Evolutionary conservation across 768 basidiomycete genomes (phyloP), one percentile per base, ranked within the genome.

Genomic region (Phylloporus rhodoxanthus): DNA sequence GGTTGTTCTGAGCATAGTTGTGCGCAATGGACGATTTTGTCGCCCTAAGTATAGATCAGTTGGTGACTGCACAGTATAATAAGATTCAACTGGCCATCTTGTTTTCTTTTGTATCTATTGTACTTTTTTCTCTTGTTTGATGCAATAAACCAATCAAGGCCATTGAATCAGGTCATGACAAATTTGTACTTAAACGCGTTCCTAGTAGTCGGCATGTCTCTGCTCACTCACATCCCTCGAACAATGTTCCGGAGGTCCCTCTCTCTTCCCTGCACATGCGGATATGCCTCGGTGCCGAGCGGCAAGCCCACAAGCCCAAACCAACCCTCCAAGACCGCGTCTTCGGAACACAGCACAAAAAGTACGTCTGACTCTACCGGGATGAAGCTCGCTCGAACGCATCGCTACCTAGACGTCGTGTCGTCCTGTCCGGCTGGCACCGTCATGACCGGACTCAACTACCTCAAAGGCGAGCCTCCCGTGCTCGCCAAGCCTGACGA

Each of bases 401-500:
- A 2, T 8, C 39, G 2, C 36, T 17, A 40, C 41, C 8, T n/a
- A 58, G 60, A 65, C 41, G 43, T 55, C 47, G 25, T 59, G 47
- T 91, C 89, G 4, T 82, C 84, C 26, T 92, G 90, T 65, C 59
- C 75, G 7, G 71, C 81, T 13, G 84, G 86, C 50, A 92, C 90
- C 8, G 71, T 87, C 5, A 65, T 96, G n/a, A 72, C 73, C n/a
- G 92, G 91, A 3, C 62, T 88, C 6, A 84, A 87, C 58, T 91
- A 89, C 60, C 74, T 91, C 46, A 95, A 95, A 66, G 84, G 79
- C 45, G 87, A 93, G 61, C 70, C 79, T 0, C 82, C 88, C 6
- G 81, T 94, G 0, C 65, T 89, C 20, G 88, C 93, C 2, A 68
- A 76, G 10, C 72, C 86, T 0, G 93, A 96, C 66, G 84, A 87